Evolutionary conservation across 495 filamentous ascomycete genomes (phyloP).

Genomic region (Podospora fimiseda): DNA sequence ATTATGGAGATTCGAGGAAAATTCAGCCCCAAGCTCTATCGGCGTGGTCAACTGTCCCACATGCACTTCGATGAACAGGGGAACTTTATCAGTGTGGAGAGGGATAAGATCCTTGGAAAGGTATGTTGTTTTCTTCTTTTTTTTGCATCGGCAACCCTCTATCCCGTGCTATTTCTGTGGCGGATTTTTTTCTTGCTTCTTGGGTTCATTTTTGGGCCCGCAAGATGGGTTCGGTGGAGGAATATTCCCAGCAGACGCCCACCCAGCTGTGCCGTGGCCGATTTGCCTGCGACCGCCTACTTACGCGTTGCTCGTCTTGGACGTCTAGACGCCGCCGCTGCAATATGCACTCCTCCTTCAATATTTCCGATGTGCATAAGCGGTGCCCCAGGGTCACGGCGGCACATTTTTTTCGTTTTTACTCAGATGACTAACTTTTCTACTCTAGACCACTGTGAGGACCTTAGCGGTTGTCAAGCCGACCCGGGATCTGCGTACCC

Average conservation of each 20-base stretch:
- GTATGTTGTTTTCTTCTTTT: constrained; percentile 35
- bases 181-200: constrained; percentile 2
- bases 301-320: constrained; percentile 1
- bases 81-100: constrained; percentile 81
- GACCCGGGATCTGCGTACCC: constrained; percentile 70
- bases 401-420: not conserved
- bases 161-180: constrained; percentile 1
- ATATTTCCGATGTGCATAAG: constrained; percentile 2
- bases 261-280: constrained; percentile 17
- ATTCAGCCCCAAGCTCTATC: constrained; percentile 79
- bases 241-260: constrained; percentile 6
- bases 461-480: constrained; percentile 72
- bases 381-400: constrained; percentile 3
- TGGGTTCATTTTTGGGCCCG: constrained; percentile 12
- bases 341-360: not conserved
- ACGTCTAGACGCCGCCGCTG: not conserved
- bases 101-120: constrained; percentile 79
- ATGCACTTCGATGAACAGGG: constrained; percentile 82
- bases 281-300: constrained; percentile 9
- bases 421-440: too few species aligned
- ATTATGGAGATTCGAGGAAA: constrained; percentile 97
- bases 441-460: constrained; percentile 63
- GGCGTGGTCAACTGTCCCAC: constrained; percentile 62
- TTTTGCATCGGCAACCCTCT: constrained; percentile 3
- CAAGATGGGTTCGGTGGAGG: too few species aligned